Percentiles rank a stretch among this genome's conserved stretches.
These are phyloP conservation scores for Myxozyma kluyveri DNA, from an alignment of 805 yeast species.

Conservation along the genomic window DNA sequence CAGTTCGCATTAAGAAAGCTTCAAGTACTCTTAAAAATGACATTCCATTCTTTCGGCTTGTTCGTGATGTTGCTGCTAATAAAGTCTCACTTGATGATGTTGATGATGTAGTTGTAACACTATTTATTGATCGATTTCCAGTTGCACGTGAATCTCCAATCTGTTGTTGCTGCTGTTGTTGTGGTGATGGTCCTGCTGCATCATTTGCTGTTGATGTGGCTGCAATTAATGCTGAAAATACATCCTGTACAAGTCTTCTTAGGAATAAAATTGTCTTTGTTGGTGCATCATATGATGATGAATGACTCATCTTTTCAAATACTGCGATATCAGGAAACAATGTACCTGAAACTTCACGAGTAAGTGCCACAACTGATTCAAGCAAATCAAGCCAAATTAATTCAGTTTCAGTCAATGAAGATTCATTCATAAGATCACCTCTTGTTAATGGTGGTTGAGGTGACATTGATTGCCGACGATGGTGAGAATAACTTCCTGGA, in stretches of 20 bases:
- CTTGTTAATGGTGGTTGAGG: neutral
- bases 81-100: neutral
- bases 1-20: conserved; percentile 24
- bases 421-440: neutral
- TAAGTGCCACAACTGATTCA: conserved; percentile 25
- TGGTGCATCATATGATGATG: conserved; percentile 25
- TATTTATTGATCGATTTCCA: neutral
- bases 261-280: conserved; percentile 27
- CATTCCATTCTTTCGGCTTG: neutral
- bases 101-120: neutral
- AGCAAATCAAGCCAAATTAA: conserved; percentile 26
- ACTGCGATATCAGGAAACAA: conserved; percentile 26
- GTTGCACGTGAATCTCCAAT: neutral
- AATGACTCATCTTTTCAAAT: conserved; percentile 23
- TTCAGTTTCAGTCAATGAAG: conserved; percentile 21
- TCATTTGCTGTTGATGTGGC: conserved; percentile 21
- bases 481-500: neutral
- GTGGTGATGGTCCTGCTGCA: neutral
- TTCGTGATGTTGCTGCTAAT: neutral
- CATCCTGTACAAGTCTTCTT: conserved; percentile 30
- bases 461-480: neutral
- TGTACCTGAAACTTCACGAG: conserved; percentile 25
- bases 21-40: conserved; percentile 27
- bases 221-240: conserved; percentile 29
- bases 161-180: neutral